phyloP scores from a whole-genome alignment of 495 filamentous ascomycete genomes.

The Xylaria longipes region DNA sequence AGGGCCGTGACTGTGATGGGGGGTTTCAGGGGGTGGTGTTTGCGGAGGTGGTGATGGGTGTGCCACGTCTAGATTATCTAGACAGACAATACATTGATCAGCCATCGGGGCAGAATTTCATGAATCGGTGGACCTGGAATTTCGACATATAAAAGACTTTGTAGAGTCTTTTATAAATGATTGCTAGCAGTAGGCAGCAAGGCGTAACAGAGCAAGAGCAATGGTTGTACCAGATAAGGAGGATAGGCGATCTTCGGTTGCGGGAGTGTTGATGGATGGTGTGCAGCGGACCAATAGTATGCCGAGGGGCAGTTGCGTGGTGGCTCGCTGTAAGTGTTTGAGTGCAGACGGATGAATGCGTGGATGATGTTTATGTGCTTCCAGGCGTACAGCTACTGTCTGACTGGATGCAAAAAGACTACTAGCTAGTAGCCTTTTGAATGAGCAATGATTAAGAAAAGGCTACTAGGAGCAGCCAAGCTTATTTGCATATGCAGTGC shows the following conservation, averaged over 20 bases:
- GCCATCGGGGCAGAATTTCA: constrained; percentile 65
- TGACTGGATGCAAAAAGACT: constrained; percentile 20
- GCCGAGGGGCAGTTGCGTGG: constrained; percentile 18
- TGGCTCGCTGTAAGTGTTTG: constrained; percentile 3
- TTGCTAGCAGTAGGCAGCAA: constrained; percentile 28
- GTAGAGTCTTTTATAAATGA: constrained; percentile 30
- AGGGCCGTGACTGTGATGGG: constrained; percentile 20
- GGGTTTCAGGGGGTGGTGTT: constrained; percentile 24
- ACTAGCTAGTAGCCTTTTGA: constrained; percentile 25
- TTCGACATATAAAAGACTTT: constrained; percentile 46
- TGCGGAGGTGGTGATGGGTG: constrained; percentile 34
- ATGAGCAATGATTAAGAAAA: constrained; percentile 17
- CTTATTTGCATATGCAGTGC: constrained; percentile 17
- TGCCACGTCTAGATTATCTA: constrained; percentile 78
- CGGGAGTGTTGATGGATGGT: background rate
- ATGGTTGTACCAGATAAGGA: constrained; percentile 29
- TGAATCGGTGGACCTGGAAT: constrained; percentile 38
- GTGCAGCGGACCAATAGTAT: constrained; percentile 22
- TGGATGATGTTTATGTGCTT: constrained; percentile 10
- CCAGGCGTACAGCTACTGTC: constrained; percentile 20
- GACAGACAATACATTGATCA: constrained; percentile 95
- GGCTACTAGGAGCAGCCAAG: constrained; percentile 20
- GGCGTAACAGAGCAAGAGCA: constrained; percentile 14
- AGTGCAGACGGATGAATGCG: constrained; percentile 11
- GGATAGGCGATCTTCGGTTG: constrained; percentile 21